Evolutionary conservation across 164 flowering plant species (phyloP), one percentile per base, ranked within the genome.

Genomic region (Magnolia officinalis): DNA sequence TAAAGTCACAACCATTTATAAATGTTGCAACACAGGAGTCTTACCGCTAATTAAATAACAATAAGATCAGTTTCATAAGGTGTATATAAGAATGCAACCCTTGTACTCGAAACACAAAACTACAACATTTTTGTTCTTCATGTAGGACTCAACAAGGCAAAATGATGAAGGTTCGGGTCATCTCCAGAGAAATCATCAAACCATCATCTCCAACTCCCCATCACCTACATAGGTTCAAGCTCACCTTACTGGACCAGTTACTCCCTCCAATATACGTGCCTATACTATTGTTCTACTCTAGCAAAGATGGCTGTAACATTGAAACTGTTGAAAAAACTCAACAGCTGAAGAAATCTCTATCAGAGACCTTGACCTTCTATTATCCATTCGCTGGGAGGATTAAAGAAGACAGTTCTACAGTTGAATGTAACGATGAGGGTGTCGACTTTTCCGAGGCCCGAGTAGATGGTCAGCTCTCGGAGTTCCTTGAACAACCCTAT

Each of bases 381-480:
- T 86, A 84, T 68, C 84, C 85, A 5, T 71, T 84, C 0, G 85
- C 88, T 19, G 88, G 88, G 26, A 80, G 55, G 69, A 21, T 82
- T 75, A 76, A 75, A 55, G 72, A 0, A 6, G 85, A 77, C 11
- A 72, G 77, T 2, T 63, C 75, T 24, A 59, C 20, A 52, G 79
- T 83, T 6, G 26, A 50, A 23, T 71, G 61, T 21, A 20, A 50
- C 45, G 73, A 50, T 9, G 37, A 51, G 18, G 73, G 37, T 4
- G 29, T 13, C 18, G 73, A 71, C 2, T 20, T n/a, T 11, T 23
- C 10, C 1, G 59, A 71, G 8, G 63, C 73, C 14, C 26, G 26
- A 37, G 52, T 70, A 2, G 0, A 37, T 9, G 72, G 72, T 1
- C 49, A 50, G 10, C 73, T 71, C 61, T 71, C 59, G 3, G 61